Evolutionary conservation across 306 rosid species (phyloP), one percentile per base, ranked within the genome.

Genomic region (Crotalaria pallida): DNA sequence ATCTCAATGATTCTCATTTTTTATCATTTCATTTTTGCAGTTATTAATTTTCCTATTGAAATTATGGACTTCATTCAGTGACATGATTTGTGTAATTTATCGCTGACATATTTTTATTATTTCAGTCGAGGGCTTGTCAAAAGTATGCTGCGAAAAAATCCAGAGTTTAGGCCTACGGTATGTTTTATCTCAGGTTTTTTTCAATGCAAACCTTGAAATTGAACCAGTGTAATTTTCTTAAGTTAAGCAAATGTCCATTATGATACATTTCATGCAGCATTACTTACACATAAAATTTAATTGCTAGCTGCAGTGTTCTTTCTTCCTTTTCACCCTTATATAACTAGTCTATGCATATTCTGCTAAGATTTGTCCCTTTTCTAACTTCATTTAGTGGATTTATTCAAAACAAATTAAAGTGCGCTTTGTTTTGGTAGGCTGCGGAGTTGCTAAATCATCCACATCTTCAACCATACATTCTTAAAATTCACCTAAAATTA

Each of bases 131-230:
- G 96, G 66, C 96, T 94, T 21, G 88, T 91, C 72, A 94, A 91
- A 75, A 91, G 87, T 71, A 91, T 94, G 99, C 91, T 94, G 79
- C 92, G 99, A 73, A 94, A 87, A 84, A 94, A 91, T 81, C 99
- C 99, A 12, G 97, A 94, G 86, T 88, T 89, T 74, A 86, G 99
- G 70, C 99, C 99, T 58, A 86, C 92, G 73, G 99, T 94, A 86
- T 40, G 97, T 83, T 74, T 49, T 52, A 65, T 74, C 48, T 69
- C 7, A 15, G 48, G 65, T 47, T 60, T 29, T 27, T 15, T 38
- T 44, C 63, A n/a, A n/a, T 60, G 52, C 48, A 45, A 44, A 24
- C n/a, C 45, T 61, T 62, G 19, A 72, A 55, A 29, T 5, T 44
- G 2, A 13, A 47, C 61, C 17, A 40, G 24, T 38, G 64, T 22